Conservation (phyloP, 2,329 filamentous ascomycete genomes). For the Fusarium metavorans region DNA sequence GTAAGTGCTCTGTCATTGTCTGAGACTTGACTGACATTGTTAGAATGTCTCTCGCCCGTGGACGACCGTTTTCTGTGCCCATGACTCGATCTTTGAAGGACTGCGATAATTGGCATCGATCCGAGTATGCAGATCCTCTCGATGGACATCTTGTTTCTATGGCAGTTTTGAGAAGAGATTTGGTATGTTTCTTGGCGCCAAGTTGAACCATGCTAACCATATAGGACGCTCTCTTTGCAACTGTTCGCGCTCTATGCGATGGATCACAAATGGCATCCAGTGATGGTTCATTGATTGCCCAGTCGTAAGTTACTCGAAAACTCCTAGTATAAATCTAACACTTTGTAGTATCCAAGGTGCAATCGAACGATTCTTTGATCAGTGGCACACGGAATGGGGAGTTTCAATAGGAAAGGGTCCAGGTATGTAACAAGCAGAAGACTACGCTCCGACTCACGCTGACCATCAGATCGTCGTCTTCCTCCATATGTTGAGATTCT, state of each 20-base stretch:
- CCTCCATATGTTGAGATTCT: slow-evolving; percentile 82
- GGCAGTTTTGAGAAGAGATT: slow-evolving; percentile 74
- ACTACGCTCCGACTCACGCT: not conserved
- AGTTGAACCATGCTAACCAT: slow-evolving; percentile 11
- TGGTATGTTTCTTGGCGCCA: slow-evolving; percentile 57
- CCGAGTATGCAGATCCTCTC: slow-evolving; percentile 71
- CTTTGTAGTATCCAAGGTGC: slow-evolving; percentile 63
- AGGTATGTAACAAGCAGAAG: slow-evolving; percentile 49
- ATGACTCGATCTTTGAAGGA: slow-evolving; percentile 73
- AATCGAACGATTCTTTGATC: slow-evolving; percentile 74
- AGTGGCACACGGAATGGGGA: slow-evolving; percentile 74
- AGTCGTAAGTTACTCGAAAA: slow-evolving; percentile 55
- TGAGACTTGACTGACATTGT: not conserved
- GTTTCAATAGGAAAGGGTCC: slow-evolving; percentile 66
- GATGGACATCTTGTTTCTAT: slow-evolving; percentile 80
- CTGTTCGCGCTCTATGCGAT: slow-evolving; percentile 71
- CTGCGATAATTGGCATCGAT: slow-evolving; percentile 77
- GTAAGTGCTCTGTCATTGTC: slow-evolving; percentile 47
- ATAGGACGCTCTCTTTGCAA: slow-evolving; percentile 67
- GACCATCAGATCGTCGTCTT: slow-evolving; percentile 61
- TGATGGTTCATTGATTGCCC: slow-evolving; percentile 65
- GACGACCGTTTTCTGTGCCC: slow-evolving; percentile 76
- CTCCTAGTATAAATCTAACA: slow-evolving; percentile 19
- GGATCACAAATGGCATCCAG: slow-evolving; percentile 62
- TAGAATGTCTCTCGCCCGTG: slow-evolving; percentile 76